These are phyloP conservation scores for Trapa bicornis DNA, from an alignment of 345 rosid genomes.

Conservation along the genomic window DNA sequence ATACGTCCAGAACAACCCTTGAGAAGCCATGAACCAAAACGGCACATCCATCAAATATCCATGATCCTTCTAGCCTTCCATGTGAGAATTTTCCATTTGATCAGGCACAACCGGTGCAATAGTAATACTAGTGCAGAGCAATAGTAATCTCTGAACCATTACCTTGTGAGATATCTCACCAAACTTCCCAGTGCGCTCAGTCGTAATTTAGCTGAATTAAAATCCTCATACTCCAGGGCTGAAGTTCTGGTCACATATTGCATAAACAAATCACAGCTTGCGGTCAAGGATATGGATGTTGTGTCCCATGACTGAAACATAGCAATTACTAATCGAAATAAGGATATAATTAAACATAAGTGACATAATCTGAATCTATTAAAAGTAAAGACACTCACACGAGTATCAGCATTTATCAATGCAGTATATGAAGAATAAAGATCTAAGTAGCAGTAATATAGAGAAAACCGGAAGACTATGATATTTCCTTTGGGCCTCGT, in stretches of 20 bases:
- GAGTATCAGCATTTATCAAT: too few species aligned
- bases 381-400: neutral
- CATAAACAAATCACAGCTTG: slow-evolving; percentile 84
- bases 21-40: slow-evolving; percentile 94
- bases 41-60: slow-evolving; percentile 89
- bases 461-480: too few species aligned
- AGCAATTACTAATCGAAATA: neutral
- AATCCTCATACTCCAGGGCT: slow-evolving; percentile 79
- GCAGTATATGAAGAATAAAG: too few species aligned
- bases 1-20: slow-evolving; percentile 71
- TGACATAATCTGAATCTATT: neutral
- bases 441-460: too few species aligned
- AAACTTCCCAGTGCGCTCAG: slow-evolving; percentile 90
- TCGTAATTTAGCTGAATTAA: slow-evolving; percentile 82
- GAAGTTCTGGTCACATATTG: slow-evolving; percentile 81
- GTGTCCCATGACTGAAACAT: slow-evolving; percentile 53
- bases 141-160: neutral
- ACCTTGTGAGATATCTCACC: slow-evolving; percentile 90
- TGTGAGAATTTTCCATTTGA: neutral
- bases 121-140: neutral
- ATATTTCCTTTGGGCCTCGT: too few species aligned
- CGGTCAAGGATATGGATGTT: slow-evolving; percentile 82
- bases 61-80: slow-evolving; percentile 80
- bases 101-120: neutral
- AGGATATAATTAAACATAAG: neutral